Base-by-base conservation (phyloP, 805 yeast species). In the Yamadazyma insecticola region DNA sequence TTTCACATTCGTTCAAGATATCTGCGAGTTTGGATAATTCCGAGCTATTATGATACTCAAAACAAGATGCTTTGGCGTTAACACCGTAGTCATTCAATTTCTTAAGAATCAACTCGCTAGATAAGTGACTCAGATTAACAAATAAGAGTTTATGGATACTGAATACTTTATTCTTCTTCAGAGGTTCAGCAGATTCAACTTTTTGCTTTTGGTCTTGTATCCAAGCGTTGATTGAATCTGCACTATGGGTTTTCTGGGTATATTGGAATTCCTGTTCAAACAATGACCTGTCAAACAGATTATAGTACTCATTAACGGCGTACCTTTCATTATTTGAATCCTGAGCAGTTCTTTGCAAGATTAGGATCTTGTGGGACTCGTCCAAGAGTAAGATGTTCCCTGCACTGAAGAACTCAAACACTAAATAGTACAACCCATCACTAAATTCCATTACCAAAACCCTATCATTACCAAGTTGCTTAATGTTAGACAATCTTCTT, bases 371-470 rank as follows among this genome's bases (percentile, higher is more conserved):
- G 37, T 67, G 55, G 13, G 79, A 71, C 17, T 75, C 70, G 53
- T 90, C 94, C 39, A 90, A 64, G 13, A 90, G 64, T 13, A 90
- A 63, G 33, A 90, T 74, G 51, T 90, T 90, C 16, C 98, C 98
- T 3, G 96, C 96, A 51, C 96, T 84, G 62, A 89, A 90, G 48
- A 90, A 90, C 55, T 90, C 98, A 32, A 90, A 57, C 0, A 86
- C 95, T 41, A 90, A 60, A 45, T 83, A 81, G 48, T 61, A 78
- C 31, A 74, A 47, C 2, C 96, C 96, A 47, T 86, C 95, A 26
- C 89, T 78, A 57, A 90, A 90, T 38, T 85, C 78, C 26, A 90
- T 55, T 0, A 88, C 95, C 26, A 86, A 63, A n/a, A 86, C 76
- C 54, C 97, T 71, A 51, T 88, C 96, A 47, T 78, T 74, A 1